These are phyloP conservation scores for Tagetes patula DNA, from an alignment of 129 eudicot genomes.

Conservation along the genomic window DNA sequence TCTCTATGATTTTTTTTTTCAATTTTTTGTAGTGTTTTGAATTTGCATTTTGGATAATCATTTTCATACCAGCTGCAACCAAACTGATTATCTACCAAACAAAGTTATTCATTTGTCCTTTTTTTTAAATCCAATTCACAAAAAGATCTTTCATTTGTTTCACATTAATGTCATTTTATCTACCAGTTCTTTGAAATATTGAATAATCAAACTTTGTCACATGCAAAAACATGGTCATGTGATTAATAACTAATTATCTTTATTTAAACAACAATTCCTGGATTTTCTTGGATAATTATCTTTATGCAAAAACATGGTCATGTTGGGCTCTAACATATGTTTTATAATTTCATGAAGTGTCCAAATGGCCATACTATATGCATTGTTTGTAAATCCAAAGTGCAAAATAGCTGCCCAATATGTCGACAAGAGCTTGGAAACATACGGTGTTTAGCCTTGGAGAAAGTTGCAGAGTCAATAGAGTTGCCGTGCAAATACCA, in stretches of 20 bases:
- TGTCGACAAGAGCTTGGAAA: conserved; percentile 66
- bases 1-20: no score
- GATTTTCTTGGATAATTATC: no score
- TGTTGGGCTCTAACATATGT: conserved; percentile 8
- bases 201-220: neutral
- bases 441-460: conserved; percentile 68
- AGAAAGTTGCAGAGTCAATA: conserved; percentile 59
- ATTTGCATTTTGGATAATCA: neutral
- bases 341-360: conserved; percentile 42
- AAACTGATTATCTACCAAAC: neutral
- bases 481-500: conserved; percentile 67
- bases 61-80: neutral
- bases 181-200: neutral
- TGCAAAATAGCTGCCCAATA: conserved; percentile 55
- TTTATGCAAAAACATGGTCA: no score
- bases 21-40: neutral
- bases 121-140: neutral
- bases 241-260: neutral
- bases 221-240: neutral
- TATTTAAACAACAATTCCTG: no score
- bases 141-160: neutral
- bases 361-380: conserved; percentile 73
- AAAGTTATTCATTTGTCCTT: neutral
- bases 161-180: neutral
- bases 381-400: conserved; percentile 53